Base-by-base conservation (phyloP, 768 basidiomycete species). In the Sporobolomyces pararoseus region DNA sequence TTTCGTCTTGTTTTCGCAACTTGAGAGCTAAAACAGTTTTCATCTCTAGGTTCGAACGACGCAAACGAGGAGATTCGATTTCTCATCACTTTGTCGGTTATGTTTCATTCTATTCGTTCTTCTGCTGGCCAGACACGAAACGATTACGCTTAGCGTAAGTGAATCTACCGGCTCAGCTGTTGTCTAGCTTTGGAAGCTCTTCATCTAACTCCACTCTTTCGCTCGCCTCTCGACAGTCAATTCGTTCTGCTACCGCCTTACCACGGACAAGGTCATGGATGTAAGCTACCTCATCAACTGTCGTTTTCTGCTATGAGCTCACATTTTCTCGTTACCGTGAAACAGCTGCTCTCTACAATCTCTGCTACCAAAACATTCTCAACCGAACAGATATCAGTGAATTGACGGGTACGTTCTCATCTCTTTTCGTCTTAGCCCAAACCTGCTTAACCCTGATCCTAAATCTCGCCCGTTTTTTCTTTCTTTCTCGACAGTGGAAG, bases 41-140 rank as follows among this genome's bases (percentile, higher is more conserved):
- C 12, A 39, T 21, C 50, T 39, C 21, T 34, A 17, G 44, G 51
- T 39, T 66, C 39, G 39, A 7, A 17, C 46, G 49, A 4, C 19
- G 29, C 6, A 37, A 44, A 32, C n/a, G 50, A 51, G 50, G 50
- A 27, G 50, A 79, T 46, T 74, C 81, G 4, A 73, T 81, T 19
- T 85, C 87, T 7, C 95, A 96, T 79, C 95, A 97, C 80, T 96
- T 98, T 74, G 84, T 89, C 54, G 95, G 95, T 14, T 99, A 95
- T 79, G 89, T 91, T 5, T 91, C 93, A 1, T 83, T 98, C 46
- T 98, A 94, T 78, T 89, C 90, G 23, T 99, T 99, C 80, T 96
- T 92, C 81, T 89, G 88, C 79, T 98, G 89, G 81, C 96, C 96
- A 7, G 95, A 96, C 77, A 89, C 84, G 77, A 86, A 89, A 65